Evolutionary conservation across 805 yeast genomes (phyloP).

Genomic region (Candida glaebosa): DNA sequence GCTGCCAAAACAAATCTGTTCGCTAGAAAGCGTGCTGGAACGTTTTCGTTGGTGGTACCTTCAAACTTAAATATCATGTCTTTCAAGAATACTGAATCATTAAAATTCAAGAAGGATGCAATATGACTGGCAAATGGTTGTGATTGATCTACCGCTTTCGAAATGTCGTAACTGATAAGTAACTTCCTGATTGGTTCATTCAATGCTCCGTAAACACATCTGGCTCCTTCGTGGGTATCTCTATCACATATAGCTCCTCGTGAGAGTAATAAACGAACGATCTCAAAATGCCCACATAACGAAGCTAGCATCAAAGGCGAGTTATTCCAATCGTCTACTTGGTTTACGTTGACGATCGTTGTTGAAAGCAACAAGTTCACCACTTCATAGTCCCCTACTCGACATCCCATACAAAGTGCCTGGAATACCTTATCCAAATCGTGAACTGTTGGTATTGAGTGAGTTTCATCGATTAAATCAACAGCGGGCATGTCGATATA

Average conservation of each 20-base stretch:
- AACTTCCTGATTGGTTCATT: slow-evolving; percentile 61
- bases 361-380: slow-evolving; percentile 56
- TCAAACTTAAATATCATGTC: slow-evolving; percentile 31
- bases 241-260: slow-evolving; percentile 75
- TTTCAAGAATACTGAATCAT: slow-evolving; percentile 20
- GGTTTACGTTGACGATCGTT: slow-evolving; percentile 38
- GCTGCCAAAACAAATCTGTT: slow-evolving; percentile 35
- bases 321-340: slow-evolving; percentile 69
- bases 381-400: slow-evolving; percentile 63
- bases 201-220: slow-evolving; percentile 73
- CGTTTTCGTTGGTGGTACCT: slow-evolving; percentile 9
- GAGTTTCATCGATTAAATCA: not conserved
- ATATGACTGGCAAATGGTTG: slow-evolving; percentile 76
- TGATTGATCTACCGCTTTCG: slow-evolving; percentile 61
- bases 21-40: slow-evolving; percentile 12
- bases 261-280: slow-evolving; percentile 58
- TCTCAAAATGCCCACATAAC: slow-evolving; percentile 66
- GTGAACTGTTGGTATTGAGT: not conserved
- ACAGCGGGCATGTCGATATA: not conserved
- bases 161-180: slow-evolving; percentile 57
- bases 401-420: slow-evolving; percentile 61
- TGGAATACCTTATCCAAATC: slow-evolving; percentile 25
- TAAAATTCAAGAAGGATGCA: slow-evolving; percentile 41
- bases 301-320: slow-evolving; percentile 73
- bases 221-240: slow-evolving; percentile 78